Base-by-base conservation (phyloP, 768 basidiomycete species). In the Phallus indusiatus region DNA sequence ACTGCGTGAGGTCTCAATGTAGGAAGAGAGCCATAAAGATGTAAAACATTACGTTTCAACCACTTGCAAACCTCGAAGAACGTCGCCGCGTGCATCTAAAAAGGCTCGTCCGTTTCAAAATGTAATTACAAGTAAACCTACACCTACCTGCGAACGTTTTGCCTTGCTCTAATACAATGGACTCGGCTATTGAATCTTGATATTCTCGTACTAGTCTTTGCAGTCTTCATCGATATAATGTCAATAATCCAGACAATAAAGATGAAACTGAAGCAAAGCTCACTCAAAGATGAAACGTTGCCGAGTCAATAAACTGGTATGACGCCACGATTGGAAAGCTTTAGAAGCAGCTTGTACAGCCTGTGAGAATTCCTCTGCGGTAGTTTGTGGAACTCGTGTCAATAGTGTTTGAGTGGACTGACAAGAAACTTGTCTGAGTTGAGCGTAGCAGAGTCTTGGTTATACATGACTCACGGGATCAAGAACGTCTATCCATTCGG, bases 141-240 rank as follows among this genome's bases (percentile, higher is more conserved):
- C 37, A 21, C 72, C 16, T 64, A 88, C 88, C 88, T 63, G 88
- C 82, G 47, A 90, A 72, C 0, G 95, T 99, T 75, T 97, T 97
- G 16, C 95, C 95, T 72, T 98, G 95, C 69, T 97, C 94, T 20
- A 97, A 74, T 22, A 94, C 92, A 57, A 97, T 97, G 65, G 86
- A 92, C 47, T 76, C 78, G 0, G 94, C 94, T 56, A 99, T 79
- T 53, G 85, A 86, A 65, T 92, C 91, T 8, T 86, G 80, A 69
- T 97, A 84, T 69, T 90, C 77, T 49, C 94, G 86, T 59, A 99
- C 83, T 28, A 91, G 79, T 60, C 84, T 80, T 68, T 97, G 95
- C 33, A 98, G 79, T 64, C 94, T 97, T 48, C 21, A 5, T 8
- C 49, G 36, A 36, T 21, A 55, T 49, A 62, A 58, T 10, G 14